These are phyloP conservation scores for Baudoinia panamericana DNA, from an alignment of 495 filamentous ascomycete species.

Conservation along the genomic window DNA sequence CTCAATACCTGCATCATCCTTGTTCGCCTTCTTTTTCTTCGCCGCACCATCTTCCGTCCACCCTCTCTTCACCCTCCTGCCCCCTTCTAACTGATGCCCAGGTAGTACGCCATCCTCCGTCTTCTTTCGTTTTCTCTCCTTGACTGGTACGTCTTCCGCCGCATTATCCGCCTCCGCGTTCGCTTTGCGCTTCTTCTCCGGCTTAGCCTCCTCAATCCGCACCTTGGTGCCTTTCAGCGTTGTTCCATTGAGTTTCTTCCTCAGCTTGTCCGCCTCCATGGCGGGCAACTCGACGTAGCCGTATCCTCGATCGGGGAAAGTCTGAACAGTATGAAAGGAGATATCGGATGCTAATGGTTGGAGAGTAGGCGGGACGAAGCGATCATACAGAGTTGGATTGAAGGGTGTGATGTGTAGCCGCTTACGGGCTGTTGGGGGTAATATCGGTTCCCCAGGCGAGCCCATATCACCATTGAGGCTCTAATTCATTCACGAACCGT, in stretches of 20 bases:
- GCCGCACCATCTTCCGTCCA: slow-evolving; percentile 56
- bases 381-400: slow-evolving; percentile 51
- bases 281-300: slow-evolving; percentile 73
- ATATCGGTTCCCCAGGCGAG: not conserved
- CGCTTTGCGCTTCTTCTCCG: slow-evolving; percentile 33
- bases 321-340: slow-evolving; percentile 69
- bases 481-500: no score
- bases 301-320: slow-evolving; percentile 81
- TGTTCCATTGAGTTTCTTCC: slow-evolving; percentile 83
- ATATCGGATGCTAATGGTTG: slow-evolving; percentile 58
- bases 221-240: slow-evolving; percentile 78
- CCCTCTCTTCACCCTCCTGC: slow-evolving; percentile 71
- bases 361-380: slow-evolving; percentile 54
- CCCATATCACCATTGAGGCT: not conserved
- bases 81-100: slow-evolving; percentile 59
- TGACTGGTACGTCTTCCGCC: slow-evolving; percentile 15
- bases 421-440: slow-evolving; percentile 26
- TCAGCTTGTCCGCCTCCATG: slow-evolving; percentile 73
- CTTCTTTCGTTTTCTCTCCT: slow-evolving; percentile 36
- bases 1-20: slow-evolving; percentile 17
- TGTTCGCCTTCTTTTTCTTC: slow-evolving; percentile 39
- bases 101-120: slow-evolving; percentile 47
- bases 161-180: slow-evolving; percentile 9
- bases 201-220: slow-evolving; percentile 62
- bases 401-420: slow-evolving; percentile 82